phyloP scores from a whole-genome alignment of 768 basidiomycete species.

The Coprinellus micaceus region DNA sequence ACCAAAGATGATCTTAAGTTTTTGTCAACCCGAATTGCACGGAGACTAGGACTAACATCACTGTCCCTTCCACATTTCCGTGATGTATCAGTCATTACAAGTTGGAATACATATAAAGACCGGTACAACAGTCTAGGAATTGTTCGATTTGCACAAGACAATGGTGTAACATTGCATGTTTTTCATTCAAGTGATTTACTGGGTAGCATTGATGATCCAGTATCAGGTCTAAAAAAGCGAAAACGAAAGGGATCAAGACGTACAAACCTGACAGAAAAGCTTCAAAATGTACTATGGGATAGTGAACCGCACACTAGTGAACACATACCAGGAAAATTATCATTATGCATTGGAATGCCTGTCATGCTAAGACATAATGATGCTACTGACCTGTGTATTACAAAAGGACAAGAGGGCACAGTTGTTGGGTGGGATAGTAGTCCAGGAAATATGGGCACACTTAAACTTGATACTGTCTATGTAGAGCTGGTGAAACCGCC shows the following conservation, averaged over 20 bases:
- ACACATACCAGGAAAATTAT: constrained; percentile 23
- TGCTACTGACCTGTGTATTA: constrained; percentile 32
- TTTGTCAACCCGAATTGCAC: not conserved
- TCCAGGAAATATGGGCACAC: constrained; percentile 8
- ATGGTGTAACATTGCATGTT: constrained; percentile 11
- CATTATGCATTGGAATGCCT: constrained; percentile 30
- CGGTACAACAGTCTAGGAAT: constrained; percentile 30
- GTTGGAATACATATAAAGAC: constrained; percentile 33
- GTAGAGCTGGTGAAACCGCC: constrained; percentile 25
- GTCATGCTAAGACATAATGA: constrained; percentile 29
- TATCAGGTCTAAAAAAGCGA: not conserved
- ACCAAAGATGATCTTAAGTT: constrained; percentile 16
- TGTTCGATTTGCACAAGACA: constrained; percentile 33
- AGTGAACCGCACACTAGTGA: constrained; percentile 14
- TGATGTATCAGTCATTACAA: constrained; percentile 37
- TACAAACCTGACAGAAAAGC: not conserved
- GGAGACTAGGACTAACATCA: not conserved
- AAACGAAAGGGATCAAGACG: not conserved
- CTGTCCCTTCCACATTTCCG: constrained; percentile 17
- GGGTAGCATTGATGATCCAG: constrained; percentile 13
- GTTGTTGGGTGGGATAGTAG: constrained; percentile 24
- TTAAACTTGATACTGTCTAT: constrained; percentile 26
- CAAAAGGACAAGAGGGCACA: constrained; percentile 30
- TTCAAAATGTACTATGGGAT: constrained; percentile 20
- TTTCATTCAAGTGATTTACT: constrained; percentile 24